Evolutionary conservation across 495 filamentous ascomycete genomes (phyloP), one percentile per base, ranked within the genome.

Genomic region (Penicillium subrubescens): DNA sequence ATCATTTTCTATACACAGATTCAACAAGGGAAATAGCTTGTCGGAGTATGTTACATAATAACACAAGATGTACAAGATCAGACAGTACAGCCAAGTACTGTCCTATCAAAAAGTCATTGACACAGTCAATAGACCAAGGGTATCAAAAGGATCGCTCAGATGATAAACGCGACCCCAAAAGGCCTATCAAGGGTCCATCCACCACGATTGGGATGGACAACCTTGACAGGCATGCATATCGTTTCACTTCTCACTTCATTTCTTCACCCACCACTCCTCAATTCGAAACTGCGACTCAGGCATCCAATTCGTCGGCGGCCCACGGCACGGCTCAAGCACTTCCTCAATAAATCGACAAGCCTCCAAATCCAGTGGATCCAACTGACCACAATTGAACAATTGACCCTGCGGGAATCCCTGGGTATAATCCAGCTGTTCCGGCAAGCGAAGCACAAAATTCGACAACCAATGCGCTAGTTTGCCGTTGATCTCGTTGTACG

Each of bases 381-480:
- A 52, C 46, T 71, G 59, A 0, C 78, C 78, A 54, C 64, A 33
- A 35, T 62, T 68, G 50, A 82, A 80, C 51, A 78, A 43, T 25
- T 62, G 66, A 0, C 48, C 50, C 5, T 31, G 51, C 1, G 71
- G 70, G 15, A 64, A 51, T 4, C 25, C 54, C 2, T 27, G 10
- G 17, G 53, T 59, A 25, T 62, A 67, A 27, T 75, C 71, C 14
- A 73, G 29, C 19, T 65, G 65, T 27, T 61, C 58, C 6, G 79
- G 79, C 50, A 81, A 33, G 2, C 63, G 64, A 14, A 78, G 25
- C 68, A 78, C 72, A 39, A 79, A 75, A 60, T 81, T 67, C 14
- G 75, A 67, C 58, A 82, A 43, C 77, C 77, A 82, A 2, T 29
- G 41, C 0, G 74, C 76, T 27, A 82, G 71, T 8, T 61, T 53